Percentiles rank a stretch among this genome's conserved stretches.
Conservation (phyloP, 768 basidiomycete genomes). For the Kwoniella europaea region DNA sequence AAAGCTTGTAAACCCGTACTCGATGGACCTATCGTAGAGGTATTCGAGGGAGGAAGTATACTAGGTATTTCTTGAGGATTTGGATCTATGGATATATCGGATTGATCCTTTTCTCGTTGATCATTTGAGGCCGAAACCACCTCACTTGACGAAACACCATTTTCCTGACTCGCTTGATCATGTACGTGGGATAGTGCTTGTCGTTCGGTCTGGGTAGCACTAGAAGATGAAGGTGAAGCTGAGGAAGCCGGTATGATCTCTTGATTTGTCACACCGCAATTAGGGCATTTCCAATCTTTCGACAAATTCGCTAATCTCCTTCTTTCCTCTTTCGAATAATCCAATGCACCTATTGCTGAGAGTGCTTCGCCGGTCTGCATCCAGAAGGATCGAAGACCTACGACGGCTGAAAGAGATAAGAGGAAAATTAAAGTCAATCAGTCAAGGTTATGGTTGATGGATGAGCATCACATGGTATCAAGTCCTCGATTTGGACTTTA, state of each 20-base stretch:
- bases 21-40: background rate
- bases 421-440: background rate
- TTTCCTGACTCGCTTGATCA: background rate
- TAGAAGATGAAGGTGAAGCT: background rate
- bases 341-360: constrained; percentile 54
- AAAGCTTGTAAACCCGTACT: background rate
- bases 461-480: too few species aligned
- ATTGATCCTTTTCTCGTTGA: background rate
- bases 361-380: constrained; percentile 53
- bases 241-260: constrained; percentile 27
- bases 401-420: constrained; percentile 43
- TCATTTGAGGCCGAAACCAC: background rate
- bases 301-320: constrained; percentile 54
- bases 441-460: background rate
- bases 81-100: constrained; percentile 11
- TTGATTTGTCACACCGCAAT: constrained; percentile 38
- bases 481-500: too few species aligned
- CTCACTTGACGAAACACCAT: too few species aligned
- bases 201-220: too few species aligned
- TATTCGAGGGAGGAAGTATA: constrained; percentile 2
- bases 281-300: constrained; percentile 48
- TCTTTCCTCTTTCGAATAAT: constrained; percentile 53
- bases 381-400: constrained; percentile 59
- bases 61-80: constrained; percentile 11
- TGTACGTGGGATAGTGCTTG: background rate